phyloP scores from a whole-genome alignment of 257 asterid genomes.

The Gentiana macrophylla region DNA sequence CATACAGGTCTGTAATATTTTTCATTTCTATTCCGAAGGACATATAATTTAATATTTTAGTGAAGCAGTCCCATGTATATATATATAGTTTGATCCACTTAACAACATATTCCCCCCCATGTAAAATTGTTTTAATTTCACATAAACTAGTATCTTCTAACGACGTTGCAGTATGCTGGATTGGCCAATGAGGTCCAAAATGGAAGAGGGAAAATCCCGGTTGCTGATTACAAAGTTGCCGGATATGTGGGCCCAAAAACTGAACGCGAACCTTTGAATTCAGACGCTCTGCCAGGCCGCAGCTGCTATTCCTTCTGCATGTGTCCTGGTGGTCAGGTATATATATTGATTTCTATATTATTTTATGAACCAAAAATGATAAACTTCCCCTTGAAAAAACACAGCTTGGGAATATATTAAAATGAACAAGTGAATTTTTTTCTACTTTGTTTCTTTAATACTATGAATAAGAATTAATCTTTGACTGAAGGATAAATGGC shows the following conservation, averaged over 20 bases:
- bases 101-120: neutral
- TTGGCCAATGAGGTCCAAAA: slow-evolving; percentile 66
- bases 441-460: no score
- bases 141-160: neutral
- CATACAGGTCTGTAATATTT: slow-evolving; percentile 53
- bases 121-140: neutral
- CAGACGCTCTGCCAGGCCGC: slow-evolving; percentile 27
- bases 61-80: neutral
- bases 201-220: slow-evolving; percentile 94
- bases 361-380: neutral
- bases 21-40: no score
- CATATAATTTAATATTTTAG: no score
- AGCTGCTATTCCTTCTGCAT: slow-evolving; percentile 97
- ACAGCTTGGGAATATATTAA: no score
- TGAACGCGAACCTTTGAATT: slow-evolving; percentile 17
- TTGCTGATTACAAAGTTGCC: slow-evolving; percentile 92
- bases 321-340: slow-evolving; percentile 99
- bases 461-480: no score
- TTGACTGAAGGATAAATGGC: no score
- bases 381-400: no score
- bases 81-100: neutral
- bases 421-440: no score
- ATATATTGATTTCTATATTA: neutral
- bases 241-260: slow-evolving; percentile 35
- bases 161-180: slow-evolving; percentile 57